These are phyloP conservation scores for Grifola frondosa DNA, from an alignment of 1,284 basidiomycete genomes.

Conservation along the genomic window DNA sequence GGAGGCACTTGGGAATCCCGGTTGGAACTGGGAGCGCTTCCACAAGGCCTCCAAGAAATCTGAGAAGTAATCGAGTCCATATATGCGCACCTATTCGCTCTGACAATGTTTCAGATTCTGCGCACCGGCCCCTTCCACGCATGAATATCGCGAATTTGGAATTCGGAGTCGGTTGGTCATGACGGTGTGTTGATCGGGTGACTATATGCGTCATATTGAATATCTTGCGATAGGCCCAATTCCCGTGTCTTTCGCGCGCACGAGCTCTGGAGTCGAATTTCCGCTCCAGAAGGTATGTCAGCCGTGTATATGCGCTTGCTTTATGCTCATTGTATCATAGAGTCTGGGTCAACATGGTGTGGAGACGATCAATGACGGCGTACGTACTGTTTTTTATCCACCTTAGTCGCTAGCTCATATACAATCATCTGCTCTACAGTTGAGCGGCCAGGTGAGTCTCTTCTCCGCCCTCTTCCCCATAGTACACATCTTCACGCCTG, in stretches of 20 bases:
- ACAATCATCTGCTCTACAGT: too few species aligned
- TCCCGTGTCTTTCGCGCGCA: conserved; percentile 3
- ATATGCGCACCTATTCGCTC: conserved; percentile 1
- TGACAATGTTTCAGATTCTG: background rate
- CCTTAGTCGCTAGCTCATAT: background rate
- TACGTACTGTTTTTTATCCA: background rate
- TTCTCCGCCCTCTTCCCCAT: too few species aligned
- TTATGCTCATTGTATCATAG: conserved; percentile 2
- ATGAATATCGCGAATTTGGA: background rate
- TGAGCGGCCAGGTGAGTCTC: conserved; percentile 17
- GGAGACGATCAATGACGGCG: conserved; percentile 8
- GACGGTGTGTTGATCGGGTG: background rate
- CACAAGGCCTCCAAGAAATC: conserved; percentile 33
- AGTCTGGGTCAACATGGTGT: conserved; percentile 12
- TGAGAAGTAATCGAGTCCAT: conserved; percentile 27
- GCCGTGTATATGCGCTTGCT: background rate
- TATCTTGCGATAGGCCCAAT: background rate
- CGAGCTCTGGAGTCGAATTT: conserved; percentile 3
- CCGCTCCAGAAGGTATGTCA: conserved; percentile 7
- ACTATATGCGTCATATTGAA: background rate
- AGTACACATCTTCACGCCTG: too few species aligned
- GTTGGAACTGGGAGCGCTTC: conserved; percentile 45
- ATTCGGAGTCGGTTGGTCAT: background rate
- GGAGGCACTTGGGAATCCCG: conserved; percentile 33
- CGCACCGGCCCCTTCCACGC: background rate